phyloP scores from a whole-genome alignment of 306 rosid genomes.

The Glycine soja region DNA sequence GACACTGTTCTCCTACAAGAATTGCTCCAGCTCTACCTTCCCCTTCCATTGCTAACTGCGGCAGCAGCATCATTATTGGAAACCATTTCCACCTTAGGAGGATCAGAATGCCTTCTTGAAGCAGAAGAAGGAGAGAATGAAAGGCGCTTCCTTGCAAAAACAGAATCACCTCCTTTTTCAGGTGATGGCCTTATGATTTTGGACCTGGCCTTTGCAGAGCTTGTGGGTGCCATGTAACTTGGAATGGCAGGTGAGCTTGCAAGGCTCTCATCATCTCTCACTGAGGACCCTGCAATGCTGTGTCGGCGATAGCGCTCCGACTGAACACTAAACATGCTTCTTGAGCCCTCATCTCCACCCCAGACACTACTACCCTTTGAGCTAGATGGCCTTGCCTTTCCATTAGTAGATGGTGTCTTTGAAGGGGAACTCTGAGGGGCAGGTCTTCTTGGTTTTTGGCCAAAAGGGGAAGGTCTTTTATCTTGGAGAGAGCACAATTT shows the following conservation, averaged over 20 bases:
- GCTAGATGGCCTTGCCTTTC: conserved; percentile 47
- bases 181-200: conserved; percentile 45
- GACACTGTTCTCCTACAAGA: not conserved
- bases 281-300: conserved; percentile 67
- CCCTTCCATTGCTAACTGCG: conserved; percentile 10
- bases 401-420: conserved; percentile 35
- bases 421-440: conserved; percentile 55
- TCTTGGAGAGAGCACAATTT: conserved; percentile 51
- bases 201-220: conserved; percentile 63
- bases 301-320: conserved; percentile 62
- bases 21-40: conserved; percentile 11
- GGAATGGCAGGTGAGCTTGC: conserved; percentile 63
- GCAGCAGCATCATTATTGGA: conserved; percentile 10
- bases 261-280: conserved; percentile 66
- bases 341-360: conserved; percentile 58
- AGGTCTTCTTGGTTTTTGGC: conserved; percentile 55
- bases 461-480: conserved; percentile 51
- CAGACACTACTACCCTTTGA: conserved; percentile 43
- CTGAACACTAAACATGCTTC: conserved; percentile 55
- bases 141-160: conserved; percentile 65
- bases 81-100: conserved; percentile 53
- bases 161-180: conserved; percentile 49
- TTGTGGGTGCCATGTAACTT: conserved; percentile 57
- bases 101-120: conserved; percentile 69
- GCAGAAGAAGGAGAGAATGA: conserved; percentile 58